Conservation (phyloP, 2,329 filamentous ascomycete species). For the Trichoderma koningiopsis region DNA sequence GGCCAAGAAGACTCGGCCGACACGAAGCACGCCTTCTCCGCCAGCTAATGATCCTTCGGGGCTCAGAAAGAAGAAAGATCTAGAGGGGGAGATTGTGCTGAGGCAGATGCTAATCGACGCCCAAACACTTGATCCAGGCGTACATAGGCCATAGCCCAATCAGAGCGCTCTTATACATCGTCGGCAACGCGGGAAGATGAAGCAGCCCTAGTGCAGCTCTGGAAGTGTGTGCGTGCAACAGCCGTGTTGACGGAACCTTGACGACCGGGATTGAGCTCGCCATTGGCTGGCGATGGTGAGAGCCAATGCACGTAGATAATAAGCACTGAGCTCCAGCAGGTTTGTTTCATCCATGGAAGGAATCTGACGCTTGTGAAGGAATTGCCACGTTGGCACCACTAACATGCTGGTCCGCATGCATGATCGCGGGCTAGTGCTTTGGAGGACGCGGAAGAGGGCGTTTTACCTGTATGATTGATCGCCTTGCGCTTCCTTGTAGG, state of each 20-base stretch:
- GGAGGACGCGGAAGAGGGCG: neutral
- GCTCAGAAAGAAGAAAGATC: neutral
- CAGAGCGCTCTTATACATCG: neutral
- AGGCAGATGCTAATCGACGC: neutral
- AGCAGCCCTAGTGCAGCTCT: neutral
- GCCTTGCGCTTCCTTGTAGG: neutral
- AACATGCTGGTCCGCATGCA: neutral
- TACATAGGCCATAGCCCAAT: neutral
- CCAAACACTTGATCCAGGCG: neutral
- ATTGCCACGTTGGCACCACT: slow-evolving; percentile 5
- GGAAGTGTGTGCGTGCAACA: neutral
- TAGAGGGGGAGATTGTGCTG: neutral
- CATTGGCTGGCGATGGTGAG: neutral
- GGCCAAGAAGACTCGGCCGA: neutral
- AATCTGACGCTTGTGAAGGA: neutral
- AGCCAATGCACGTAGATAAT: neutral
- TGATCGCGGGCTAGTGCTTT: neutral
- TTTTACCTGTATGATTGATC: neutral
- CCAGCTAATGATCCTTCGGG: neutral
- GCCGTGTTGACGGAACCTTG: neutral
- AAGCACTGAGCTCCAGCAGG: neutral
- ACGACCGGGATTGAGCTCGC: neutral
- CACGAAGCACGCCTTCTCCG: neutral
- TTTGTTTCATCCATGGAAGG: neutral
- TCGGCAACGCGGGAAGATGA: neutral